phyloP scores from a whole-genome alignment of 2,329 filamentous ascomycete species.

The Scedosporium minutisporum region DNA sequence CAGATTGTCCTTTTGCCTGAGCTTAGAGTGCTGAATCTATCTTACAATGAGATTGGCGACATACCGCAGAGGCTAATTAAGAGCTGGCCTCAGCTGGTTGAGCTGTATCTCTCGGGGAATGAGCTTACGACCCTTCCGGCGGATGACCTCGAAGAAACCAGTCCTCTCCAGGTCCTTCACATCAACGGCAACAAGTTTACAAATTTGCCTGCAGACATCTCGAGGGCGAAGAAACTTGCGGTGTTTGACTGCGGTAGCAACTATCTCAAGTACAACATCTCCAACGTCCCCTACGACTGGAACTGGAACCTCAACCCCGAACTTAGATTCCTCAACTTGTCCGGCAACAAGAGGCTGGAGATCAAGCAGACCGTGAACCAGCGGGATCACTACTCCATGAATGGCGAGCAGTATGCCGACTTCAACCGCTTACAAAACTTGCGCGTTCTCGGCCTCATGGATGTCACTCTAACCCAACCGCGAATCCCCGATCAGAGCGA shows the following conservation, averaged over 20 bases:
- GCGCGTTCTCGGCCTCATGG: slow-evolving; percentile 87
- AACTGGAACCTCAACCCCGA: slow-evolving; percentile 99
- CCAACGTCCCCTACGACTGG: slow-evolving; percentile 98
- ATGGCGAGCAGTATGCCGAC: slow-evolving; percentile 67
- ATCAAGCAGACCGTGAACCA: slow-evolving; percentile 55
- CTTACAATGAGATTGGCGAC: slow-evolving; percentile 84
- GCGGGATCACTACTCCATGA: slow-evolving; percentile 32
- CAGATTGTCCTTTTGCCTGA: slow-evolving; percentile 76
- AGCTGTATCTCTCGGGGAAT: slow-evolving; percentile 92
- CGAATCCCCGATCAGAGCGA: slow-evolving; percentile 93
- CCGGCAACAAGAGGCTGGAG: slow-evolving; percentile 90
- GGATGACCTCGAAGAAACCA: slow-evolving; percentile 87
- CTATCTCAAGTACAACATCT: slow-evolving; percentile 93
- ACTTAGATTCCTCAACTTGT: slow-evolving; percentile 88
- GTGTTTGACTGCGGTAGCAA: slow-evolving; percentile 95
- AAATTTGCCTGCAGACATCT: slow-evolving; percentile 88
- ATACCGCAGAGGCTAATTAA: slow-evolving; percentile 82
- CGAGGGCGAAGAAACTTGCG: slow-evolving; percentile 82
- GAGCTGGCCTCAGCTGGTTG: slow-evolving; percentile 80
- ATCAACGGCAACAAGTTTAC: slow-evolving; percentile 98
- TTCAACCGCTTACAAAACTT: slow-evolving; percentile 79
- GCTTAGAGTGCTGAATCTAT: slow-evolving; percentile 80
- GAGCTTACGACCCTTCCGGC: slow-evolving; percentile 84
- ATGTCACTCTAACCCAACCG: slow-evolving; percentile 88
- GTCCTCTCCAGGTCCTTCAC: slow-evolving; percentile 78